Conservation (phyloP, 1,284 basidiomycete genomes). For the Cutaneotrichosporon cutaneum region DNA sequence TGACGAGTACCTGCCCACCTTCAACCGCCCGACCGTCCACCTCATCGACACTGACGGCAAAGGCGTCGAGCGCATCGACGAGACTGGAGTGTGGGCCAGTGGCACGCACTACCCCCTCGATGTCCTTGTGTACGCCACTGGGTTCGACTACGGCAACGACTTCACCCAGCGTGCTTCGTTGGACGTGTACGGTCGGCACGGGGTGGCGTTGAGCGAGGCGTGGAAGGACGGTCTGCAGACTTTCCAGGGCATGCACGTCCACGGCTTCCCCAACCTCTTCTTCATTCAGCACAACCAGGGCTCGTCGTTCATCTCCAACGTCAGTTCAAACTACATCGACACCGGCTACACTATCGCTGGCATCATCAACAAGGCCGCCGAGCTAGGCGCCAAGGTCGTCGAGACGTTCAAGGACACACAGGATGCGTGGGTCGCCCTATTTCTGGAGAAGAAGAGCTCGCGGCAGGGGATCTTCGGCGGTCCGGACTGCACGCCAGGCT, state of each 20-base stretch:
- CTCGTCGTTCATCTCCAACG: conserved; percentile 14
- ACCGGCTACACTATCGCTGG: conserved; percentile 4
- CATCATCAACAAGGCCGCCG: conserved; percentile 13
- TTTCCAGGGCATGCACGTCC: conserved; percentile 16
- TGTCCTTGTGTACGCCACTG: conserved; percentile 20
- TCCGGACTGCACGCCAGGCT: conserved; percentile 14
- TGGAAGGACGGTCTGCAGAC: conserved; percentile 20
- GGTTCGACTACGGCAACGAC: conserved; percentile 17
- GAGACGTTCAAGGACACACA: background rate
- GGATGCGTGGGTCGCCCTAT: conserved; percentile 14
- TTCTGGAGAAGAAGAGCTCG: background rate
- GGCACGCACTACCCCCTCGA: conserved; percentile 21
- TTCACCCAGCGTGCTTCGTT: conserved; percentile 13
- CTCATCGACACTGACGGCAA: conserved; percentile 25
- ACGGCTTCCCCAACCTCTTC: conserved; percentile 26
- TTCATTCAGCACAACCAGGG: conserved; percentile 10
- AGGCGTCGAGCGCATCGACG: conserved; percentile 15
- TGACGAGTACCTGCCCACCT: conserved; percentile 20
- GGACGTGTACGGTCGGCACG: conserved; percentile 18
- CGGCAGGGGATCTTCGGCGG: conserved; percentile 6
- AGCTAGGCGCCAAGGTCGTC: conserved; percentile 8
- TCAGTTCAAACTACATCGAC: conserved; percentile 19
- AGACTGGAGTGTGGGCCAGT: conserved; percentile 17
- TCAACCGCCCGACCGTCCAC: conserved; percentile 18
- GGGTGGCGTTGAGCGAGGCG: conserved; percentile 12